Evolutionary conservation across 805 yeast species (phyloP).

Genomic region (Pichia rugopelliculosa): DNA sequence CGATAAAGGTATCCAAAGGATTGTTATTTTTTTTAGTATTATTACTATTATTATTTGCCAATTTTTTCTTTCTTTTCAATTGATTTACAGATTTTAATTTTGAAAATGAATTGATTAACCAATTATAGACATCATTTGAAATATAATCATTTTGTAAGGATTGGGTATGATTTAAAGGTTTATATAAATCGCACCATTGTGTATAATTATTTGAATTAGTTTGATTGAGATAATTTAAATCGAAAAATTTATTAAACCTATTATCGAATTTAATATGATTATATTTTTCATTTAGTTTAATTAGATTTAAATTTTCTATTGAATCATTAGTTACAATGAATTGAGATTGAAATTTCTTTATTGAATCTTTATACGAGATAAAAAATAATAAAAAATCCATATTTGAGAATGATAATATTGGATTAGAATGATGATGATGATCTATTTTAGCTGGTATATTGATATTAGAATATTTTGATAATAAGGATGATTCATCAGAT

Average conservation of each 20-base stretch:
- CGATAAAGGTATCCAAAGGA: slow-evolving; percentile 34
- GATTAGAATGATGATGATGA: neutral
- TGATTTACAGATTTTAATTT: slow-evolving; percentile 24
- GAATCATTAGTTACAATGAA: neutral
- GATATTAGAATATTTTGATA: neutral
- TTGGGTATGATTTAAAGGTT: slow-evolving; percentile 31
- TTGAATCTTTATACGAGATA: neutral
- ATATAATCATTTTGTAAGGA: slow-evolving; percentile 28
- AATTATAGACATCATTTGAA: slow-evolving; percentile 25
- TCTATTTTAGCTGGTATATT: neutral
- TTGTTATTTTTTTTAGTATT: slow-evolving; percentile 22
- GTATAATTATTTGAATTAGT: slow-evolving; percentile 6
- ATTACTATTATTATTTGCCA: slow-evolving; percentile 17
- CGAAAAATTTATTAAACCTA: slow-evolving; percentile 10
- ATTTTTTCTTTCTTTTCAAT: slow-evolving; percentile 19
- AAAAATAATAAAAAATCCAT: slow-evolving; percentile 8
- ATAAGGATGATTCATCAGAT: neutral
- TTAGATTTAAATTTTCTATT: neutral
- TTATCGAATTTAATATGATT: slow-evolving; percentile 8
- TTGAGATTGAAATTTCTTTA: neutral
- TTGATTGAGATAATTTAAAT: neutral
- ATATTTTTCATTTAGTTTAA: slow-evolving; percentile 1
- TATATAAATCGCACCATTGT: slow-evolving; percentile 40
- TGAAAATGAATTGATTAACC: slow-evolving; percentile 37
- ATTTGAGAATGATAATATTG: neutral